Evolutionary conservation across 2,329 filamentous ascomycete genomes (phyloP), one percentile per base, ranked within the genome.

Genomic region (Aspergillaceae sp.): DNA sequence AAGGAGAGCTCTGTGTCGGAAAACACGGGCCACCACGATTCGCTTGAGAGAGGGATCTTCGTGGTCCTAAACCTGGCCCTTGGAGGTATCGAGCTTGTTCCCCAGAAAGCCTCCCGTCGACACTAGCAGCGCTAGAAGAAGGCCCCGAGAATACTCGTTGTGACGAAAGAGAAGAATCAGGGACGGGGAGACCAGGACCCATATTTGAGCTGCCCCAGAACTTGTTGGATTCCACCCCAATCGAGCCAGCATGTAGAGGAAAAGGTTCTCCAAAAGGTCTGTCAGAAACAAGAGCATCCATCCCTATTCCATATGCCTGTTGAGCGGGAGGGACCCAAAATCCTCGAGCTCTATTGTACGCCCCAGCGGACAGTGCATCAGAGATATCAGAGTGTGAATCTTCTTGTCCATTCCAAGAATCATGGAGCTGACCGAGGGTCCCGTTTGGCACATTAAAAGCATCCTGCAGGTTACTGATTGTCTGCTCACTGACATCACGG

Each of bases 381-480:
- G 66, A 72, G 43, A 68, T 63, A 36, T 74, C 71, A 32, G 70
- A 71, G 34, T 63, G 66, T 10, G 65, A 62, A 54, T 74, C 70
- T 11, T 73, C 70, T 43, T 67, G 67, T 5, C 47, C 46, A 41
- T 51, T 62, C 74, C 74, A 76, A 35, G 61, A 54, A 41, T 72
- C 70, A 38, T 66, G 66, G 34, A 65, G 62, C 37, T 66, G 61
- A 42, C 64, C 63, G 42, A 68, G 70, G 4, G 64, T 54, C 26
- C 69, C 69, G 50, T 68, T 70, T 4, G 73, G 72, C 28, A 72
- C 68, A 52, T 77, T 75, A 59, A 78, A 76, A n/a, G 65, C 71
- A 58, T 66, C 73, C 55, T 77, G 74, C 26, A 76, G 56, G 52
- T 69, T 69, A 40, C 66, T 68, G 43, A 77, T 70, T 7, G 73